Conservation (phyloP, 1,284 basidiomycete genomes). For the Fomitopsis pinicola region DNA sequence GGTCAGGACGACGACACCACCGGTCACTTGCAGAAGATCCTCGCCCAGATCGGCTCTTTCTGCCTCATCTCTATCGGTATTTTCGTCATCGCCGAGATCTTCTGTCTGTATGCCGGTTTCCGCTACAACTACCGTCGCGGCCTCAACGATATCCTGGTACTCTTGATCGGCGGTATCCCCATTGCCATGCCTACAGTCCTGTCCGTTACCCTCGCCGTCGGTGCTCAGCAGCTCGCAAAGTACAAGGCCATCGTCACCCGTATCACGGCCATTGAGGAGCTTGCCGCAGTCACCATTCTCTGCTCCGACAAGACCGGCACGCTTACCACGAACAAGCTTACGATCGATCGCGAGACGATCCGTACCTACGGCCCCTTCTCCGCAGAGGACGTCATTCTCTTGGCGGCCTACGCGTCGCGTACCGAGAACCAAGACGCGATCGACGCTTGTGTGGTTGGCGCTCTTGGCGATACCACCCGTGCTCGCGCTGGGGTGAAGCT, state of each 20-base stretch:
- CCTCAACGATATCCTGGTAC: conserved; percentile 94
- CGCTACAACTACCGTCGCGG: conserved; percentile 88
- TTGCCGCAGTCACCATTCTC: conserved; percentile 95
- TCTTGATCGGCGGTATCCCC: conserved; percentile 98
- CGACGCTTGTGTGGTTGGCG: conserved; percentile 82
- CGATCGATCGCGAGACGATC: conserved; percentile 92
- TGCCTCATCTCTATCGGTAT: conserved; percentile 92
- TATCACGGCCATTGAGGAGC: conserved; percentile 97
- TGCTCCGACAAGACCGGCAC: conserved; percentile 99
- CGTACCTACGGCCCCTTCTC: conserved; percentile 89
- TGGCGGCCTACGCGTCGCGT: conserved; percentile 94
- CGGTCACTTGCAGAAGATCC: conserved; percentile 97
- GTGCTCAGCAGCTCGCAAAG: conserved; percentile 96
- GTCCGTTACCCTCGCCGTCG: conserved; percentile 95
- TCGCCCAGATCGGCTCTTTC: conserved; percentile 95
- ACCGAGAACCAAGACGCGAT: conserved; percentile 99
- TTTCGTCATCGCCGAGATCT: conserved; percentile 88
- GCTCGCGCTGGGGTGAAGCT: conserved; percentile 94
- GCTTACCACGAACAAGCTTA: conserved; percentile 98
- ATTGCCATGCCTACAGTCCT: conserved; percentile 98
- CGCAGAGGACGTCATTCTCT: conserved; percentile 87
- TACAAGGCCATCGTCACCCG: conserved; percentile 98
- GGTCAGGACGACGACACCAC: conserved; percentile 95
- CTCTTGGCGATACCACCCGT: conserved; percentile 67
- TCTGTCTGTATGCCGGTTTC: conserved; percentile 87